Base-by-base conservation (phyloP, 805 yeast genomes). In the Saccharomyces eubayanus region DNA sequence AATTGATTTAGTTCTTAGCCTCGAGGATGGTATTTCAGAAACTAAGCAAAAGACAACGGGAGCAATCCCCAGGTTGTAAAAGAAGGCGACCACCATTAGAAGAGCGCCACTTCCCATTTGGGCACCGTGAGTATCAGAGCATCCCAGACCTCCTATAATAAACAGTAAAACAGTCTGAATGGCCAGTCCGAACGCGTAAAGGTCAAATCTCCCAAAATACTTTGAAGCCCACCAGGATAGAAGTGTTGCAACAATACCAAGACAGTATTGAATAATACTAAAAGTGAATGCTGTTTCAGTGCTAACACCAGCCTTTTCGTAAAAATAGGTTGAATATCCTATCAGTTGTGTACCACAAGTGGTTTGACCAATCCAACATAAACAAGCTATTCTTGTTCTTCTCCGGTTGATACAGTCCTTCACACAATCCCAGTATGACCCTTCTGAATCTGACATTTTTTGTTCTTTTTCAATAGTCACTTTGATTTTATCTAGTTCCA, bases 251-350 rank as follows among this genome's bases (percentile, higher is more conserved):
- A 72, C 55, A 46, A 77, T 60, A 41, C 80, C 82, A 52, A 78
- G 62, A 46, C 65, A 69, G 57, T 77, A 77, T 56, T 73, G 77
- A 48, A 77, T 71, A 53, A 79, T 72, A 46, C 78, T 68, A 54
- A 79, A 74, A 28, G 76, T 74, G 66, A 78, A 80, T 2, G 83
- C 69, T 60, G 64, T 72, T 21, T 68, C 61, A 6, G 71, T 63
- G n/a, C 74, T 65, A 57, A 77, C 65, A 47, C 81, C 81, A 31
- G 82, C 82, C 59, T 77, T 78, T 49, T 62, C 64, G 59, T 74
- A 78, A 64, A 80, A 79, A 59, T 79, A 77, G 27, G 83, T 76
- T 29, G 82, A 71, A 60, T 72, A 75, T n/a, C 77, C 77, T 74
- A 76, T 73, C 56, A 77, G 68, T 6, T 77, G 64, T 3, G 76